phyloP scores from a whole-genome alignment of 495 filamentous ascomycete species.

The Pyrenopolyporus hunteri region DNA sequence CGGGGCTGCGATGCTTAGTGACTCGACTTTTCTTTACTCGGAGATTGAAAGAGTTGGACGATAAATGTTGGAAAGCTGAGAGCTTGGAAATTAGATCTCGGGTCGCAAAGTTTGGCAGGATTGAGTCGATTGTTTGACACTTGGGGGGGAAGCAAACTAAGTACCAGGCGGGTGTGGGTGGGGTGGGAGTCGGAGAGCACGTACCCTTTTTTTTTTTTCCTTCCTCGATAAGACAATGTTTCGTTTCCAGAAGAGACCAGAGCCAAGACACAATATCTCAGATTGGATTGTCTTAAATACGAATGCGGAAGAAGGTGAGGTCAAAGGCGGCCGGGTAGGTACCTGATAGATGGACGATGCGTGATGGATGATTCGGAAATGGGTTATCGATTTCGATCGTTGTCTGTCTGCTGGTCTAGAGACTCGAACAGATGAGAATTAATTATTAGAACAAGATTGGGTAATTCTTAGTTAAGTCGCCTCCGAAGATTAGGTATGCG shows the following conservation, averaged over 20 bases:
- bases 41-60: too few relatives aligned
- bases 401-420: too few relatives aligned
- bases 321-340: slow-evolving; percentile 30
- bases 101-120: slow-evolving; percentile 11
- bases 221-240: neutral
- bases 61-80: too few relatives aligned
- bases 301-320: slow-evolving; percentile 28
- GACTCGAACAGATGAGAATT: neutral
- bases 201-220: slow-evolving; percentile 4
- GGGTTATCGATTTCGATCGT: neutral
- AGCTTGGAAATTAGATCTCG: slow-evolving; percentile 16
- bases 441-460: neutral
- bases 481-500: too few relatives aligned
- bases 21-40: neutral
- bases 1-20: neutral
- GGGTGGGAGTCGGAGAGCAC: neutral
- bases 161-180: neutral
- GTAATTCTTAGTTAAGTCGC: too few relatives aligned
- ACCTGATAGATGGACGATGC: too few relatives aligned
- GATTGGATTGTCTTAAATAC: slow-evolving; percentile 35
- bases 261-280: slow-evolving; percentile 14
- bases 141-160: slow-evolving; percentile 1
- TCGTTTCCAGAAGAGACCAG: slow-evolving; percentile 13
- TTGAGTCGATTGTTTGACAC: neutral
- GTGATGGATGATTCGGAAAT: neutral